Evolutionary conservation across 805 yeast species (phyloP).

Genomic region (Lipomyces sp.): DNA sequence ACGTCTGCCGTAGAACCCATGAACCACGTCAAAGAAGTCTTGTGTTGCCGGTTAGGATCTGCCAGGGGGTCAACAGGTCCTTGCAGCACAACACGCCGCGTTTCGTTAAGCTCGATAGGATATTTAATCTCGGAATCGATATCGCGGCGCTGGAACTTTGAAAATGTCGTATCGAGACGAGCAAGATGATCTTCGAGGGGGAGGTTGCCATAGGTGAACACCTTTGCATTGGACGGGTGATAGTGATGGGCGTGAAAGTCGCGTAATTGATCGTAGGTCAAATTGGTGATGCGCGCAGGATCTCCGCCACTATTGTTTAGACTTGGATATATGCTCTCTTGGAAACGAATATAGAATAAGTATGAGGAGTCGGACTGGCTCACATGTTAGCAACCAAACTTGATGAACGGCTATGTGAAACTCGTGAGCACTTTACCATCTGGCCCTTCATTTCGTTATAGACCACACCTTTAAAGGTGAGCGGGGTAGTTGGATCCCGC

Average conservation of each 20-base stretch:
- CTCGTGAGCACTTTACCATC: slow-evolving; percentile 37
- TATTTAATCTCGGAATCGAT: slow-evolving; percentile 25
- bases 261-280: slow-evolving; percentile 69
- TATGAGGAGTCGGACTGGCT: slow-evolving; percentile 70
- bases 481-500: slow-evolving; percentile 53
- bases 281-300: slow-evolving; percentile 71
- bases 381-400: background rate
- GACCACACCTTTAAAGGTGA: slow-evolving; percentile 90
- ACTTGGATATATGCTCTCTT: slow-evolving; percentile 78
- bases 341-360: slow-evolving; percentile 77
- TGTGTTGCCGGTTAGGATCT: slow-evolving; percentile 64
- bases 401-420: background rate
- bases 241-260: slow-evolving; percentile 73
- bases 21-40: slow-evolving; percentile 84
- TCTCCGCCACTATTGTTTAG: slow-evolving; percentile 93
- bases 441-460: slow-evolving; percentile 99
- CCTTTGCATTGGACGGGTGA: slow-evolving; percentile 85
- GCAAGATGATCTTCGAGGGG: slow-evolving; percentile 59
- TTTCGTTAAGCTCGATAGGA: slow-evolving; percentile 48
- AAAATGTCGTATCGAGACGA: slow-evolving; percentile 52
- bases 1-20: slow-evolving; percentile 69
- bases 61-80: slow-evolving; percentile 85
- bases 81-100: slow-evolving; percentile 41
- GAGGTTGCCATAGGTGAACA: slow-evolving; percentile 83
- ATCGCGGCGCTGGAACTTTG: slow-evolving; percentile 51